Evolutionary conservation across 2,329 filamentous ascomycete species (phyloP), one percentile per base, ranked within the genome.

Genomic region (Hypoxylon sp.): DNA sequence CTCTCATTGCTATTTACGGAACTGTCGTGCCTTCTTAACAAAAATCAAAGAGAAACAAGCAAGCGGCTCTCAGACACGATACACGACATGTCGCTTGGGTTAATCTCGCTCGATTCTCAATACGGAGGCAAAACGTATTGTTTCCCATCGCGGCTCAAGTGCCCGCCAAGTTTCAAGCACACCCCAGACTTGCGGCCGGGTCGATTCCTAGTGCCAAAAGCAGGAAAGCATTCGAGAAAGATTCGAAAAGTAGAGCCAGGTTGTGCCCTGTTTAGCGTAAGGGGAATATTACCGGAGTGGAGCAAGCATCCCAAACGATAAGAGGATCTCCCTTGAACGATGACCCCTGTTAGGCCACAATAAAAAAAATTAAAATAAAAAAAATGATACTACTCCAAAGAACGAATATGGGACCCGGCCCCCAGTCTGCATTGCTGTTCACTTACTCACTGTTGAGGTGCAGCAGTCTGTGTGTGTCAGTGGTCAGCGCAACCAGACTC

Each of bases 191-290:
- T 59, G 65, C 58, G 64, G 62, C 66, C 64, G 61, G 68, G 66
- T 64, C 66, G 48, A 69, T 65, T 68, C 67, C 69, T 68, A 68
- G 66, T 66, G 67, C 51, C 33, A 65, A 70, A 71, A 68, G 68
- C 44, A 64, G 61, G 69, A 68, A 70, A 67, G 67, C 50, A 73
- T 77, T 77, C 75, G 72, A 76, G 75, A 76, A 77, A 74, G 75
- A 70, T 75, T 76, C 74, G 71, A 76, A 72, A 61, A 71, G 68
- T 67, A 68, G 62, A 60, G 68, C 61, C 59, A 67, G 65, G 61
- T 67, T 63, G 42, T 46, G 64, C 62, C 61, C 60, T 67, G 60
- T 48, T 71, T 75, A 76, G 75, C 70, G 74, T 67, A 71, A 74
- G 72, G 71, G 75, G 71, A 71, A 75, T 73, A 72, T 73, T 71